Evolutionary conservation across 2,329 filamentous ascomycete genomes (phyloP).

Genomic region (Alternaria sp.): DNA sequence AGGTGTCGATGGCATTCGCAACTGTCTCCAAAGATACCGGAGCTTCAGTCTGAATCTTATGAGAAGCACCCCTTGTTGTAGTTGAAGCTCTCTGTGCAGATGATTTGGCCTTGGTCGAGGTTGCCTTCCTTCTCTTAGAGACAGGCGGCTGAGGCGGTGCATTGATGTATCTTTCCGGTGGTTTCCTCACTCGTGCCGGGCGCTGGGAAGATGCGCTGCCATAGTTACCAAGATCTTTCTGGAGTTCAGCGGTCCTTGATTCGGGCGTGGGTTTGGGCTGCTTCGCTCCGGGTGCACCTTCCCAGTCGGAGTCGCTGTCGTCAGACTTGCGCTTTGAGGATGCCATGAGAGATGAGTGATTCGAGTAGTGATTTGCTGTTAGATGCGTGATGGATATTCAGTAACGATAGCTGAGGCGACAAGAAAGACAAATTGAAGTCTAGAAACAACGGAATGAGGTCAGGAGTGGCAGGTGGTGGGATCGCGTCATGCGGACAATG

Average conservation of each 20-base stretch:
- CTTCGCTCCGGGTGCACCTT: neutral
- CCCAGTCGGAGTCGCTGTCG: neutral
- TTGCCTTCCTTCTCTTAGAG: neutral
- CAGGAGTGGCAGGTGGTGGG: neutral
- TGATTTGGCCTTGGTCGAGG: neutral
- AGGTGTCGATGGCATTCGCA: neutral
- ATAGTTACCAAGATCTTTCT: neutral
- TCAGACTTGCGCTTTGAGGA: neutral
- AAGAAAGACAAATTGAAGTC: neutral
- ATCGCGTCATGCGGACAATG: constrained; percentile 1
- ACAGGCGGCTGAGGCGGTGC: neutral
- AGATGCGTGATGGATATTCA: neutral
- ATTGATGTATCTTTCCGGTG: neutral
- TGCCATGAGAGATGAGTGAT: neutral
- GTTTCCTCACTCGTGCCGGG: neutral
- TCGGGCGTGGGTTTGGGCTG: neutral
- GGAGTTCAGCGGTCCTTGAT: neutral
- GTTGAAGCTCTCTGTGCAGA: too few species aligned
- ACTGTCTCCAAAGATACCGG: neutral
- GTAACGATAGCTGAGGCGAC: neutral
- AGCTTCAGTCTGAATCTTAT: neutral
- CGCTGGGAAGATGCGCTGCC: constrained; percentile 10
- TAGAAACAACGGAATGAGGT: neutral
- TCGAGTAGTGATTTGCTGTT: neutral
- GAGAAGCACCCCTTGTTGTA: neutral